phyloP scores from a whole-genome alignment of 352 stramenopile species.

The Phytophthora litchii region DNA sequence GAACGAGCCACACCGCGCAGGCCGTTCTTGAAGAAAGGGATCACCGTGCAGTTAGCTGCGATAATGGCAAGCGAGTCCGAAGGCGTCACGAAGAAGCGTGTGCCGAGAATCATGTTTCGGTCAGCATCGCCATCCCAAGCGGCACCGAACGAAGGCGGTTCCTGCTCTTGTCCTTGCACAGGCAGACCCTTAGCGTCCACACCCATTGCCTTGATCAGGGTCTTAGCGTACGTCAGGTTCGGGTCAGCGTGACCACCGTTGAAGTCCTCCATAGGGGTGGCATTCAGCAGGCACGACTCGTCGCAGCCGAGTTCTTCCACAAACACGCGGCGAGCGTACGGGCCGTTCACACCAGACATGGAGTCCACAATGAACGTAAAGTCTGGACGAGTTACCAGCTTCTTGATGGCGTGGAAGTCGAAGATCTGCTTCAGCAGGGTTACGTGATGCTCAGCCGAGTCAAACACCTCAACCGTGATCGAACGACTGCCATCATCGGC shows the following conservation, averaged over 20 bases:
- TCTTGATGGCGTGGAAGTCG: slow-evolving; percentile 95
- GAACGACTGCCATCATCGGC: slow-evolving; percentile 90
- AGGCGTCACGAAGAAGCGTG: slow-evolving; percentile 98
- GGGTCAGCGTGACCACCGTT: slow-evolving; percentile 96
- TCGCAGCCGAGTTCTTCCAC: slow-evolving; percentile 94
- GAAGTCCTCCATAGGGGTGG: slow-evolving; percentile 97
- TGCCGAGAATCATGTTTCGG: slow-evolving; percentile 98
- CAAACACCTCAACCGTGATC: slow-evolving; percentile 97
- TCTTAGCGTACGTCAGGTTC: slow-evolving; percentile 98
- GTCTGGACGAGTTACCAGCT: slow-evolving; percentile 91
- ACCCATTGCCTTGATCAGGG: slow-evolving; percentile 96
- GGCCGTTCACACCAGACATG: slow-evolving; percentile 98
- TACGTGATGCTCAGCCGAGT: slow-evolving; percentile 97
- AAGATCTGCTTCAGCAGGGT: slow-evolving; percentile 96
- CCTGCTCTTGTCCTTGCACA: slow-evolving; percentile 77
- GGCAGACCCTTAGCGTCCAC: slow-evolving; percentile 86
- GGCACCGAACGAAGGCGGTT: slow-evolving; percentile 90
- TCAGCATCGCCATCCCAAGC: slow-evolving; percentile 99
- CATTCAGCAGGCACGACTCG: slow-evolving; percentile 91
- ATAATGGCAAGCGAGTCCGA: slow-evolving; percentile 99
- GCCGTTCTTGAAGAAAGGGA: slow-evolving; percentile 96
- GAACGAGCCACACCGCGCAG: slow-evolving; percentile 96
- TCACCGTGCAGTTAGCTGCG: slow-evolving; percentile 96
- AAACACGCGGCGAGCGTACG: slow-evolving; percentile 96
- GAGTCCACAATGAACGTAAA: slow-evolving; percentile 97